Evolutionary conservation across 345 rosid species (phyloP), one percentile per base, ranked within the genome.

Genomic region (Heritiera fomes): DNA sequence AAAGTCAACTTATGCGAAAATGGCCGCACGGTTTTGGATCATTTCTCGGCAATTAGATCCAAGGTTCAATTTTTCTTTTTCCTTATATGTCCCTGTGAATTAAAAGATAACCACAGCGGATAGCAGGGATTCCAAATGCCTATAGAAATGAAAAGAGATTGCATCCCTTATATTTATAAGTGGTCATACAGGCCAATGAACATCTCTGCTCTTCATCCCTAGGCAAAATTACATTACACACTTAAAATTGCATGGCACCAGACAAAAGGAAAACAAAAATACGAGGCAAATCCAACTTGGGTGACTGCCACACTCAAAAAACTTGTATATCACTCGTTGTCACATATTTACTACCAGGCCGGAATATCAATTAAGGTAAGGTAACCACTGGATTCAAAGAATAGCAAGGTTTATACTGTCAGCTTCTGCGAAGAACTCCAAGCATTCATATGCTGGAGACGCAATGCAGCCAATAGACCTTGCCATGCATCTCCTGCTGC

Each of bases 401-500:
- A 56, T 32, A 67, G 46, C 20, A 28, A 47, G 68, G 34, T 85
- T 70, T 84, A 84, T 41, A 56, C 56, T 17, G 38, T 69, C 56
- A 69, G 56, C 73, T 90, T 90, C 79, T 87, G 92, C 43, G 92
- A 84, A 79, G 92, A 69, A 72, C 52, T 55, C 30, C 76, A 75
- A 80, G 85, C 86, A 79, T 91, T 88, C 65, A 83, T 55, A 52
- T 87, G 89, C 84, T 88, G 88, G 71, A 92, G 93, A 83, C 84
- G 95, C 55, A 96, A 85, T 13, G 93, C 97, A 55, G 92, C 91
- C 87, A 96, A 85, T 83, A 96, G 88, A 32, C 97, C 91, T 41
- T 86, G 90, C 99, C 99, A 96, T 63, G 91, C 85, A 82, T 92
- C 97, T 58, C 87, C 90, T 7, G 97, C 90, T 43, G 90, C 94